phyloP scores from a whole-genome alignment of 1,284 basidiomycete genomes.

The Bjerkandera adusta region DNA sequence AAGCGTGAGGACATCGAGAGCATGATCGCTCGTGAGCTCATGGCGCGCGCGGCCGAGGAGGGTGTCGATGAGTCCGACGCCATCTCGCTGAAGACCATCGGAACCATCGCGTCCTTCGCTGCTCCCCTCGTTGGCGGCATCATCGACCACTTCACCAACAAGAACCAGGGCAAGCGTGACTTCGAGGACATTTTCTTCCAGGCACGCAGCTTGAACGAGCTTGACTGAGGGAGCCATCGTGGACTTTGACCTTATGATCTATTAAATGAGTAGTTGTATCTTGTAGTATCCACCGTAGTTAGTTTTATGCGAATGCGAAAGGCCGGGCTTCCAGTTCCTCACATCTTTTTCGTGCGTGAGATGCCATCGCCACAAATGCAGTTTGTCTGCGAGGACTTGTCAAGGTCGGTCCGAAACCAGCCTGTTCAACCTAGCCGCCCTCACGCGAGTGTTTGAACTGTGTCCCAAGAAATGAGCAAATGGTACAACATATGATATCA shows the following conservation, averaged over 20 bases:
- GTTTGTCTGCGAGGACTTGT: too few relatives aligned
- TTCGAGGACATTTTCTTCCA: conserved; percentile 2
- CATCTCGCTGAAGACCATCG: conserved; percentile 4
- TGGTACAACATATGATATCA: too few relatives aligned
- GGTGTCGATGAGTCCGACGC: conserved; percentile 6
- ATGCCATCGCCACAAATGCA: too few relatives aligned
- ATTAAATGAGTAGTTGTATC: conserved; percentile 1
- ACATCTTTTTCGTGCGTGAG: too few relatives aligned
- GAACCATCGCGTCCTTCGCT: conserved; percentile 4
- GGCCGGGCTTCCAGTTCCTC: too few relatives aligned
- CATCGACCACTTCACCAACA: conserved; percentile 3
- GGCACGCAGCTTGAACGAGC: conserved; percentile 9
- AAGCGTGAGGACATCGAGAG: neutral
- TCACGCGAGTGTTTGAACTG: too few relatives aligned
- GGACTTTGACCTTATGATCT: conserved; percentile 1
- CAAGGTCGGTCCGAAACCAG: too few relatives aligned
- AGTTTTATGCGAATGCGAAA: conserved; percentile 12
- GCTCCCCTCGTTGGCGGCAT: conserved; percentile 5
- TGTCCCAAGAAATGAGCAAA: too few relatives aligned
- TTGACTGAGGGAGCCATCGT: conserved; percentile 4
- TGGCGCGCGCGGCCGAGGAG: neutral
- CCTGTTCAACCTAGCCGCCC: too few relatives aligned
- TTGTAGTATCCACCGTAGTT: conserved; percentile 9
- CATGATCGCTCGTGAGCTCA: neutral
- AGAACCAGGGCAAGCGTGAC: conserved; percentile 1